Conservation (phyloP, 2,329 filamentous ascomycete genomes). For the Aspergillus persii region DNA sequence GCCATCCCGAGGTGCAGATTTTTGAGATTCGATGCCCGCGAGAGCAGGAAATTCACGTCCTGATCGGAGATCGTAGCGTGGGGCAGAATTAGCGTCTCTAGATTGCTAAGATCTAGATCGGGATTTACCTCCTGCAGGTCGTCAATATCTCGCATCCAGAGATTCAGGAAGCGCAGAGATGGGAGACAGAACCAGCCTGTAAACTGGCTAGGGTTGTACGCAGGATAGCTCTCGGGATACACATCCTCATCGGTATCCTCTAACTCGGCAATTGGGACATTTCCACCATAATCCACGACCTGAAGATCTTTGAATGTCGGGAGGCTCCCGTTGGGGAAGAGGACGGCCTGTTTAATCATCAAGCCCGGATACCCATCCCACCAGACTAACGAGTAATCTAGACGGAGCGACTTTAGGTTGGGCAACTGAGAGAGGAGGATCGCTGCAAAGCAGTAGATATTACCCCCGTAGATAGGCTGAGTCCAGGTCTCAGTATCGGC, state of each 20-base stretch:
- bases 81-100: background rate
- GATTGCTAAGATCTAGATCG: background rate
- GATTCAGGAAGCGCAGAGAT: background rate
- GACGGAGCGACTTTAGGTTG: background rate
- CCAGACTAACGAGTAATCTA: conserved; percentile 1
- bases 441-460: background rate
- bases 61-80: background rate
- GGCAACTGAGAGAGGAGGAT: background rate
- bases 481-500: background rate
- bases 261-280: background rate
- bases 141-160: background rate
- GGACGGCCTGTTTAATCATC: background rate
- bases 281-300: conserved; percentile 1
- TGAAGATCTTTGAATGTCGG: background rate
- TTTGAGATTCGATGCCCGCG: background rate
- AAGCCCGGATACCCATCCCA: background rate
- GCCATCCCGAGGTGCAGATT: background rate
- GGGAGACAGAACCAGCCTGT: background rate
- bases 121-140: background rate
- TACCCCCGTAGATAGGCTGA: background rate
- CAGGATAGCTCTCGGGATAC: background rate
- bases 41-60: background rate
- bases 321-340: background rate
- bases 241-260: background rate
- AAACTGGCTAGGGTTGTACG: background rate